phyloP scores from a whole-genome alignment of 441 rosid genomes.

The Erodium moschatum region DNA sequence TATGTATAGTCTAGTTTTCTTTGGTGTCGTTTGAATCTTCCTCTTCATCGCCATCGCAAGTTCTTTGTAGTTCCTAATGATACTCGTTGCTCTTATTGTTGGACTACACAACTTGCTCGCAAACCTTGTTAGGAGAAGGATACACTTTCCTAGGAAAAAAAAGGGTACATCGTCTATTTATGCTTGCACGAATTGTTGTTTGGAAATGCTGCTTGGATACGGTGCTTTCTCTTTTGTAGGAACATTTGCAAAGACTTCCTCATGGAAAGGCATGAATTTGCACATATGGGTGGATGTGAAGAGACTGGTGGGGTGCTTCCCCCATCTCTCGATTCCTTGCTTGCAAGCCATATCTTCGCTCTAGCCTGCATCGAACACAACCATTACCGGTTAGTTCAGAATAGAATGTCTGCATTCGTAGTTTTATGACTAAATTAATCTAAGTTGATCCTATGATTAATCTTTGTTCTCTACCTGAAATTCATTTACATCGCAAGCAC shows the following conservation, averaged over 20 bases:
- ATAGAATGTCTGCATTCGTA: neutral
- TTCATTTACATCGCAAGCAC: constrained; percentile 1
- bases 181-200: neutral
- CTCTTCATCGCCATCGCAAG: neutral
- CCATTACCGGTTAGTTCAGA: neutral
- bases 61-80: neutral
- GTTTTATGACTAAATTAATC: neutral
- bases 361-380: constrained; percentile 1
- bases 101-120: neutral
- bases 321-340: neutral
- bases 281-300: neutral
- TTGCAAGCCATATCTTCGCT: constrained; percentile 1
- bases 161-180: neutral
- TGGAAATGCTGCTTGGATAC: neutral
- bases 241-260: constrained; percentile 5
- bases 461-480: neutral
- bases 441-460: neutral
- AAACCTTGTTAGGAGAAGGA: neutral
- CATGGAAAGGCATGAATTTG: neutral
- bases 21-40: no score
- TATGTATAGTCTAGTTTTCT: no score
- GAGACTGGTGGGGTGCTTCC: neutral
- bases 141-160: no score
- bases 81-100: neutral
- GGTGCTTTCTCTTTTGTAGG: neutral